phyloP scores from a whole-genome alignment of 371 early-diverging fungal genomes.

The Ordospora pajunii region DNA sequence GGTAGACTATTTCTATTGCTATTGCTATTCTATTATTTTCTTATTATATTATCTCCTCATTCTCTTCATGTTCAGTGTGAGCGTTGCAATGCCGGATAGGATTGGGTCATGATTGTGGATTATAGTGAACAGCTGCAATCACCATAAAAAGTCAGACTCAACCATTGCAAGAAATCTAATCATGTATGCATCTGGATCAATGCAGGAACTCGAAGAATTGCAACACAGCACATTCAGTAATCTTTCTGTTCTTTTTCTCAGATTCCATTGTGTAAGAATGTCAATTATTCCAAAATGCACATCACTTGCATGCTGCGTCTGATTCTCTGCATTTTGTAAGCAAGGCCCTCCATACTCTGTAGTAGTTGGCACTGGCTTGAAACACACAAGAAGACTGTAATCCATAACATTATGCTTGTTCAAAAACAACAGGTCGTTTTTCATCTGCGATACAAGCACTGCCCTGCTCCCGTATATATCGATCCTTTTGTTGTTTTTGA shows the following conservation, averaged over 20 bases:
- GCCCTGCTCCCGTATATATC: not conserved
- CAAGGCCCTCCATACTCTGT: too few species aligned
- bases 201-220: conserved; percentile 24
- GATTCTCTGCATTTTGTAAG: too few species aligned
- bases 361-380: not conserved
- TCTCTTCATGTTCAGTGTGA: not conserved
- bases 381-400: conserved; percentile 45
- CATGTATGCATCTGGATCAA: conserved; percentile 40
- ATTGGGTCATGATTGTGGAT: too few species aligned
- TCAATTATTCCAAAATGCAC: conserved; percentile 53
- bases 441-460: conserved; percentile 15
- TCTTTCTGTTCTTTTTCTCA: conserved; percentile 34
- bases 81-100: too few species aligned
- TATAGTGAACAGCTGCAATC: too few species aligned
- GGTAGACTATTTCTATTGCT: not conserved
- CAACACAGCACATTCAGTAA: conserved; percentile 36
- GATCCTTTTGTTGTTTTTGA: conserved; percentile 4
- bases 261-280: conserved; percentile 40
- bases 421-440: conserved; percentile 44
- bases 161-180: conserved; percentile 38
- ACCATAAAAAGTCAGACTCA: not conserved
- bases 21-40: not conserved
- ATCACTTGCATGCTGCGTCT: not conserved
- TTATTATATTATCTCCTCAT: too few species aligned
- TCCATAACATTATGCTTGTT: conserved; percentile 44